Base-by-base conservation (phyloP, 2,329 filamentous ascomycete species). In the Fragosphaeria purpurea region DNA sequence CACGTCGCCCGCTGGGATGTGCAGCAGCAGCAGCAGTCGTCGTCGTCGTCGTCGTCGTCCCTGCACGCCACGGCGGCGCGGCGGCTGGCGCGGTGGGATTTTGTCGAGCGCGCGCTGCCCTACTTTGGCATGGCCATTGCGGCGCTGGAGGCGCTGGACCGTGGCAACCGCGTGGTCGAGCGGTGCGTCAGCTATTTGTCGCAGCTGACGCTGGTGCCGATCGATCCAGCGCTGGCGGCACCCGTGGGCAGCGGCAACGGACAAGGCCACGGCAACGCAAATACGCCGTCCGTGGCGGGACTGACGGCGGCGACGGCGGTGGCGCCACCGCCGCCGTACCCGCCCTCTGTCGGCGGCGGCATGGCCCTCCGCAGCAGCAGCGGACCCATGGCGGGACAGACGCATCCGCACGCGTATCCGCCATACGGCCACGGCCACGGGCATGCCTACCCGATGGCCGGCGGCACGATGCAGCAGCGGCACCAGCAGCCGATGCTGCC, bases 61-160 rank as follows among this genome's bases (percentile, higher is more conserved):
- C 22, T 22, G 22, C 22, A 22, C 22, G 22, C 22, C 22, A 22
- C 22, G 3, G 32, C 37, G 41, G 4, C 33, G 8, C 33, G 5
- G 8, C 48, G 34, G 2, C 47, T 34, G 5, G 37, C 44, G 7
- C 43, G 45, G n/a, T 50, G 41, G 47, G 41, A 48, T 7, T 45
- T 45, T 39, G 41, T 47, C 41, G 44, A 45, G 37, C 33, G 12
- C 30, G 49, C 49, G 2, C 22, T 51, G 12, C 51, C 48, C 11
- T 50, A 40, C 33, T 47, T 53, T 38, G 33, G 35, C 41, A 53
- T 48, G 52, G 52, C 52, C 34, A 51, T 51, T 31, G 48, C 48
- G 34, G 48, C 52, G 6, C 46, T 53, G 34, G 45, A 44, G 34
- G 34, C 35, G 6, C 43, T 53, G 7, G 52, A 53, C 31, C 32